Base-by-base conservation (phyloP, 306 rosid species). In the Neltuma alba region DNA sequence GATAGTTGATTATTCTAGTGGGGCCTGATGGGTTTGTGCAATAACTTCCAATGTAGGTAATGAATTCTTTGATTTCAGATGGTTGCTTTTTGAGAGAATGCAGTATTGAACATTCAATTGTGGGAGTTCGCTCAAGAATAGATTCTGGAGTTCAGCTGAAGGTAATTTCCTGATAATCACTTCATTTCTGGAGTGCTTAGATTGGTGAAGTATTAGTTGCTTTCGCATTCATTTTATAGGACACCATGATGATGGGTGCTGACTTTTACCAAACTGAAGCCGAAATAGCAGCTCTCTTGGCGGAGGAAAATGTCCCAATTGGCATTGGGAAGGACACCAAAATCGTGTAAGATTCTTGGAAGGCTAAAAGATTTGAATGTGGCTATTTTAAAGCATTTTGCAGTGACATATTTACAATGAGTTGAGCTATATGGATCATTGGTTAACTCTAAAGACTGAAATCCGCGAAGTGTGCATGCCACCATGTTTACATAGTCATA, bases 191-290 rank as follows among this genome's bases (percentile, higher is more conserved):
- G 72, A 66, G 31, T 70, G 69, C 55, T 61, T 40, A 58, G 48
- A 52, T 63, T 71, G 84, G 71, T 33, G 50, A 47, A 50, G 23
- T 65, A 37, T 81, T 60, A 61, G 76, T 81, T 70, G 66, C 50
- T 9, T 65, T 52, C 65, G 44, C 62, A 34, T 58, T 52, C 67
- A 45, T 60, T 63, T 70, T 58, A 28, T 84, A 87, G 90, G 88
- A 87, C 80, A 84, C 90, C 78, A 48, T 84, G 82, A 84, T 84
- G 72, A 84, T 87, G 86, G 90, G 90, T 33, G 88, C 88, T 42
- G 88, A 81, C 45, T 65, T 76, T 81, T 87, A 84, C 80, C 81
- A 87, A 76, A 82, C 88, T 18, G 84, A 87, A 70, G 79, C 76
- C 79, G 88, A 87, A 78, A 81, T 84, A 16, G 84, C 81, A 7